Conservation (phyloP, 768 basidiomycete species). For the Amanita pseudoporphyria region DNA sequence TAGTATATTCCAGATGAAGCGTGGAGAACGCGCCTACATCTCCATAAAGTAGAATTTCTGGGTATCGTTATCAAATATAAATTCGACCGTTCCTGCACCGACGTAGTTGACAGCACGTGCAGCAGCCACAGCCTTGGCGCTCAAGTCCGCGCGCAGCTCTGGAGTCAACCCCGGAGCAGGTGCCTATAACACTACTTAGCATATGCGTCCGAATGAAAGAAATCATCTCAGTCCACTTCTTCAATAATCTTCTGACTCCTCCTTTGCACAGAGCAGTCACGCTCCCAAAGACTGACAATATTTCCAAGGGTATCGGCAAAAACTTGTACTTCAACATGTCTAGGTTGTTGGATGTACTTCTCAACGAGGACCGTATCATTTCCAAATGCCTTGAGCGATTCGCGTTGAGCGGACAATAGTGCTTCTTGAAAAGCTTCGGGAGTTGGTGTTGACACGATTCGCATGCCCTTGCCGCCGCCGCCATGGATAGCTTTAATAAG, state of each 20-base stretch:
- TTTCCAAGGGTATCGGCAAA: constrained; percentile 79
- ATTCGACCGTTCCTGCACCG: constrained; percentile 92
- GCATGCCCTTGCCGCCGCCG: constrained; percentile 95
- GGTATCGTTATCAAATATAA: constrained; percentile 92
- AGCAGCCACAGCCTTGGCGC: constrained; percentile 85
- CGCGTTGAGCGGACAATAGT: constrained; percentile 79
- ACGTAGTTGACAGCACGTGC: constrained; percentile 87
- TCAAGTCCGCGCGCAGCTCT: constrained; percentile 72
- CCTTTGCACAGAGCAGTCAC: constrained; percentile 87
- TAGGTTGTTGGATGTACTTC: constrained; percentile 77
- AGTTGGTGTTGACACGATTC: constrained; percentile 50
- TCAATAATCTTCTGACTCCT: constrained; percentile 95
- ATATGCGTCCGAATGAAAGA: background rate
- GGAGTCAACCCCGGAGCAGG: constrained; percentile 83
- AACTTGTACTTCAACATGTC: constrained; percentile 92
- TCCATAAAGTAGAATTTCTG: constrained; percentile 92
- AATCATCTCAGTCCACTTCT: constrained; percentile 40
- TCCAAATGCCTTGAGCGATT: constrained; percentile 81
- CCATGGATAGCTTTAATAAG: constrained; percentile 96
- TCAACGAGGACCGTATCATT: constrained; percentile 83
- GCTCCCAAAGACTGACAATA: constrained; percentile 91
- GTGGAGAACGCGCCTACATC: constrained; percentile 44
- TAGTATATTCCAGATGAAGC: background rate
- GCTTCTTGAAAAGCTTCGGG: constrained; percentile 70
- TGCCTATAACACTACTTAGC: constrained; percentile 36